Evolutionary conservation across 2,329 filamentous ascomycete species (phyloP).

Genomic region (Cordyceps tenuipes): DNA sequence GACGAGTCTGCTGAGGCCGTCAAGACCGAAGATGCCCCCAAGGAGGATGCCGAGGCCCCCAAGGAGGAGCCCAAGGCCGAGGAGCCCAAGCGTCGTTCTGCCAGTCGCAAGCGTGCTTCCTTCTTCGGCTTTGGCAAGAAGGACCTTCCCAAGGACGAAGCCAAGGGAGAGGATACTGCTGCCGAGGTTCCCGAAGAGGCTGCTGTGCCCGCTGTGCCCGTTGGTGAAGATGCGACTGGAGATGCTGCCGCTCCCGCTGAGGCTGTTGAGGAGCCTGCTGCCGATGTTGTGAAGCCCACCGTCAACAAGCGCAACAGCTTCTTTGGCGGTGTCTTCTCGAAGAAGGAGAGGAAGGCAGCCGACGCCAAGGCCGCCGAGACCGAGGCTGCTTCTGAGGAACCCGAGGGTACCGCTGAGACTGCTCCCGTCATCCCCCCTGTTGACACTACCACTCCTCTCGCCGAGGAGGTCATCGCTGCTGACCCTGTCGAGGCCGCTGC

Average conservation of each 20-base stretch:
- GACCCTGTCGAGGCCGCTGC: constrained; percentile 37
- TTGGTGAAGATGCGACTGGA: constrained; percentile 24
- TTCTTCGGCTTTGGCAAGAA: constrained; percentile 57
- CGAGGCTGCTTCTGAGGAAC: constrained; percentile 30
- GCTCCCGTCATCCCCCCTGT: constrained; percentile 53
- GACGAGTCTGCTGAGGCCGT: constrained; percentile 48
- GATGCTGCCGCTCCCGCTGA: constrained; percentile 31
- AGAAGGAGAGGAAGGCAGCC: constrained; percentile 52
- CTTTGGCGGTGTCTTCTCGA: constrained; percentile 42
- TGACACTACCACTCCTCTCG: constrained; percentile 47
- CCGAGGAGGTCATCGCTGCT: constrained; percentile 45
- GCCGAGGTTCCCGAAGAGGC: constrained; percentile 27
- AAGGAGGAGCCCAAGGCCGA: constrained; percentile 47
- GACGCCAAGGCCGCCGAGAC: constrained; percentile 37
- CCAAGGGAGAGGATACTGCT: constrained; percentile 23
- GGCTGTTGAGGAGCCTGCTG: constrained; percentile 25
- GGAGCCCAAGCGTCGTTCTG: constrained; percentile 53
- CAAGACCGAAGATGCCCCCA: constrained; percentile 32
- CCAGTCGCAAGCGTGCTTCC: constrained; percentile 57
- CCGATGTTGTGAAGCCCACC: constrained; percentile 40
- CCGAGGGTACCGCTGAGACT: constrained; percentile 37
- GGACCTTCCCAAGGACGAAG: constrained; percentile 37
- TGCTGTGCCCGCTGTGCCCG: constrained; percentile 20
- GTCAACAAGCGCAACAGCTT: constrained; percentile 50
- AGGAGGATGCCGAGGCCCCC: constrained; percentile 27